Conservation (phyloP, 2,329 filamentous ascomycete genomes). For the Albophoma yamanashiensis region DNA sequence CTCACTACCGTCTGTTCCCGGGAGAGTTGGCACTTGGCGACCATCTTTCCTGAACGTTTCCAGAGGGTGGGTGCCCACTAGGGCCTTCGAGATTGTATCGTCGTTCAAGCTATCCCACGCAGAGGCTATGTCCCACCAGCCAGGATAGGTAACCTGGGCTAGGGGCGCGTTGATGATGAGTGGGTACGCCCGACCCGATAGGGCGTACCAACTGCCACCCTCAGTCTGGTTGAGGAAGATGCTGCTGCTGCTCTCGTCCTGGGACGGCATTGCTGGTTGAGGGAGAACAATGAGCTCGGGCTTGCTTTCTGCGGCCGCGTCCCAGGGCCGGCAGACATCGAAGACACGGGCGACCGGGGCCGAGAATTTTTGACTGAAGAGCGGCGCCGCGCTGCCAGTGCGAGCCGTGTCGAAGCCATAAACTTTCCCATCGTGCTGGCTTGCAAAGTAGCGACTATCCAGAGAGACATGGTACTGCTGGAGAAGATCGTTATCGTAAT, state of each 20-base stretch:
- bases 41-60: conserved; percentile 25
- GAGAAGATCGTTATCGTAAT: conserved; percentile 76
- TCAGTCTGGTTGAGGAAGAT: conserved; percentile 84
- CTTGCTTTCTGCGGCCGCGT: conserved; percentile 50
- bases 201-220: conserved; percentile 83
- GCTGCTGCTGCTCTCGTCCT: conserved; percentile 46
- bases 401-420: conserved; percentile 66
- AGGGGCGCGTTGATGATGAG: conserved; percentile 60
- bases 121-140: conserved; percentile 35
- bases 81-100: conserved; percentile 44
- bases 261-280: conserved; percentile 60
- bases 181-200: conserved; percentile 80
- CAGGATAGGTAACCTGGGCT: conserved; percentile 31
- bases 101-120: conserved; percentile 27
- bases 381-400: conserved; percentile 36
- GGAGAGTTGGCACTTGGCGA: conserved; percentile 25
- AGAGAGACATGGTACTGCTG: conserved; percentile 70
- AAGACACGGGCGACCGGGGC: conserved; percentile 82
- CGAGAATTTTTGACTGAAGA: conserved; percentile 59
- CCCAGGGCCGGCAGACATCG: conserved; percentile 68
- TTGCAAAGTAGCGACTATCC: conserved; percentile 83
- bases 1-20: conserved; percentile 16
- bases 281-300: conserved; percentile 75
- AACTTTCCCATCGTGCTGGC: conserved; percentile 72
- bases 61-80: conserved; percentile 64